phyloP scores from a whole-genome alignment of 2,329 filamentous ascomycete genomes.

The Pleomassaria siparia region DNA sequence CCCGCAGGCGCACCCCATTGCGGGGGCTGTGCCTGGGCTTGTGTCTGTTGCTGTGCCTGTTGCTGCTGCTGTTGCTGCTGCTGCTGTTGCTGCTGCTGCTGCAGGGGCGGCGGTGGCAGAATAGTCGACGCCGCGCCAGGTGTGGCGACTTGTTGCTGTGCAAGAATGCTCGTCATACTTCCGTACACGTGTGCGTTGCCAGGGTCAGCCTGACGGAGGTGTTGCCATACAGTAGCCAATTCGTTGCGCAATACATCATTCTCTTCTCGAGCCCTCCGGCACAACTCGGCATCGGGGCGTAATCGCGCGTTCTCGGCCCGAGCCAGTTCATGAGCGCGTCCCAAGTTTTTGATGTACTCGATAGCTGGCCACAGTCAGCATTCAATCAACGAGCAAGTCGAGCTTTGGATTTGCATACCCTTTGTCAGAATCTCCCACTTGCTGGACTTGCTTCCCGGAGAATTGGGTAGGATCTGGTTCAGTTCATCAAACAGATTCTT shows the following conservation, averaged over 20 bases:
- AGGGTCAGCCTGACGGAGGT: conserved; percentile 50
- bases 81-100: conserved; percentile 29
- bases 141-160: conserved; percentile 39
- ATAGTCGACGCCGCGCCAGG: conserved; percentile 33
- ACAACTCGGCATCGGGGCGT: conserved; percentile 47
- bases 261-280: conserved; percentile 49
- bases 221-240: conserved; percentile 48
- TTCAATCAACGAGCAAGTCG: not conserved
- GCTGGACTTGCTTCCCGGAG: conserved; percentile 79
- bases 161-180: conserved; percentile 47
- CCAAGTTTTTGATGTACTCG: conserved; percentile 50
- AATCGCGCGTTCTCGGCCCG: conserved; percentile 44
- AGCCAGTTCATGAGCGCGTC: conserved; percentile 42
- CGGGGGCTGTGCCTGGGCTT: conserved; percentile 31
- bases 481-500: conserved; percentile 83
- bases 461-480: conserved; percentile 75
- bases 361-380: conserved; percentile 44
- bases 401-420: conserved; percentile 56
- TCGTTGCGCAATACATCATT: conserved; percentile 52
- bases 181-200: conserved; percentile 51
- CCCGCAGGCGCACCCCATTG: conserved; percentile 36
- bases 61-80: not conserved
- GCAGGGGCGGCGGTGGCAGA: conserved; percentile 44
- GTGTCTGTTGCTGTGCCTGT: conserved; percentile 13
- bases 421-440: conserved; percentile 90